Base-by-base conservation (phyloP, 495 filamentous ascomycete species). In the Penicillium maclennaniae region DNA sequence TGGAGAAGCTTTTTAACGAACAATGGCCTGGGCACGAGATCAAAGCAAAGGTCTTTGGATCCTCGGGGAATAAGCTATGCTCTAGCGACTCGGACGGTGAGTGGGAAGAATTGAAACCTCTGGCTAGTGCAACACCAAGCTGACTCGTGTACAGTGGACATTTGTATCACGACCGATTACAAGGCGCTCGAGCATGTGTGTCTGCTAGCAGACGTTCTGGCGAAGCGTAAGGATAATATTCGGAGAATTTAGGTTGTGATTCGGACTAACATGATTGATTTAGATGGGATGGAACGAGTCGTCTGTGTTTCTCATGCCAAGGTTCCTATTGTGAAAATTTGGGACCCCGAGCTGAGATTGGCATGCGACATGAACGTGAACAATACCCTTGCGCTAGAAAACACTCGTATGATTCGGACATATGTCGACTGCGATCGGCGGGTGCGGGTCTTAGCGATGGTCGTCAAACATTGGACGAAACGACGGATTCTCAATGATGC, bases 361-460 rank as follows among this genome's bases (percentile, higher is more conserved):
- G 87, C 91, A n/a, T 96, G 91, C 59, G 93, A 98, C 66, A 93
- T 98, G 87, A 98, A 97, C 53, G 91, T 97, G 72, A 98, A 98
- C 72, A 98, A 96, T 57, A 92, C 92, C 3, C 58, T 92, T 42
- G 93, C 93, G 1, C 71, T 98, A 55, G 92, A 97, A 66, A 98
- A 98, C 63, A 98, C 93, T 21, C 86, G 91, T 12, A 96, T 98
- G 93, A 91, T 98, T 59, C 91, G 92, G 67, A 96, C 91, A 0
- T 98, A 98, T 73, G 90, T 97, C 51, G 83, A 95, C 61, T 87
- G 96, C 51, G 93, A 97, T 67, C 82, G 92, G 45, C 82, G 93
- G 44, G 90, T 98, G 49, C 83, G 95, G 36, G 91, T 86, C 19
- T 74, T 98, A 55, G 92, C 92, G 19, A 96, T 97, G 91, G 87